phyloP scores from a whole-genome alignment of 768 basidiomycete species.

The Hypholoma sublateritium region DNA sequence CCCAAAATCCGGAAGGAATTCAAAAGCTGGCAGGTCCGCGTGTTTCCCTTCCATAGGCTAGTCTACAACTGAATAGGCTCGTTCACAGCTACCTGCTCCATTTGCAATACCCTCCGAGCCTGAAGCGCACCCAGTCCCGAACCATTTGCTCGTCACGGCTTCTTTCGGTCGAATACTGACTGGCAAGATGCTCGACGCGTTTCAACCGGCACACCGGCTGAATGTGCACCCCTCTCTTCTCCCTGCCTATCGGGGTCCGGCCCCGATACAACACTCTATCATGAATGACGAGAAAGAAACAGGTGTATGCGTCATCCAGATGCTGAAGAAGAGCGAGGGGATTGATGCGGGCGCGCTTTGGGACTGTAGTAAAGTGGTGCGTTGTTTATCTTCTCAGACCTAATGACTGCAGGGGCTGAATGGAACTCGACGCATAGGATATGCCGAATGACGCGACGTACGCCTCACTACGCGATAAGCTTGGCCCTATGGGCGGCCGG shows the following conservation, averaged over 20 bases:
- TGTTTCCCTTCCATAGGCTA: neutral
- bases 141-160: constrained; percentile 77
- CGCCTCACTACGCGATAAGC: constrained; percentile 47
- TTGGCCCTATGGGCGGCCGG: constrained; percentile 66
- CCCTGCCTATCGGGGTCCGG: constrained; percentile 85
- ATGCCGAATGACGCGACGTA: constrained; percentile 56
- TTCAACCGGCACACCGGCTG: constrained; percentile 57
- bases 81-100: constrained; percentile 39
- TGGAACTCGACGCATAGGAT: constrained; percentile 34
- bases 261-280: constrained; percentile 85
- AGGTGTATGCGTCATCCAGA: constrained; percentile 80
- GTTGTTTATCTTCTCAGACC: constrained; percentile 18
- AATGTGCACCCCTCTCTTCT: constrained; percentile 92
- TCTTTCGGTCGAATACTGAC: constrained; percentile 91
- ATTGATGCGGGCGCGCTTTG: constrained; percentile 82
- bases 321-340: constrained; percentile 65
- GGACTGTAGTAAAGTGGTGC: constrained; percentile 53
- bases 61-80: neutral
- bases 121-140: constrained; percentile 24
- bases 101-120: constrained; percentile 18
- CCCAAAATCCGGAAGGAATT: constrained; percentile 62
- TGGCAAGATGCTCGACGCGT: constrained; percentile 55
- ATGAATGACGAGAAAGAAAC: constrained; percentile 65
- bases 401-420: neutral
- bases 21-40: constrained; percentile 59